Evolutionary conservation across 495 filamentous ascomycete species (phyloP).

Genomic region (Cercophora samala): DNA sequence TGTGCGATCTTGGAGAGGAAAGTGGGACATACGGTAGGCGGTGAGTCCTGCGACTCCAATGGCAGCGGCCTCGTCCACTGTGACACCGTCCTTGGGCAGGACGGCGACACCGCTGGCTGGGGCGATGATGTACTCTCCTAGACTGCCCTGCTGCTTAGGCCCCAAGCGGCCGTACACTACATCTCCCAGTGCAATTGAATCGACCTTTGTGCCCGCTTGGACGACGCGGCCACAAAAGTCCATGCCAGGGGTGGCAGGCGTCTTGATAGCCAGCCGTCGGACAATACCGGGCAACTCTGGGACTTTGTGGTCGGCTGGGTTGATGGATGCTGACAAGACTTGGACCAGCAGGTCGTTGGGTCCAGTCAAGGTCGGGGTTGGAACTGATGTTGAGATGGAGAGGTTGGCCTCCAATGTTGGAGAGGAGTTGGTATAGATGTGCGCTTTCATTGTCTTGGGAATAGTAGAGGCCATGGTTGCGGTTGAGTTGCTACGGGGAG

Average conservation of each 20-base stretch:
- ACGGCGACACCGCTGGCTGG: slow-evolving; percentile 28
- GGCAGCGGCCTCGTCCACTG: slow-evolving; percentile 48
- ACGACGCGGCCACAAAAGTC: slow-evolving; percentile 64
- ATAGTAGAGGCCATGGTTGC: slow-evolving; percentile 1
- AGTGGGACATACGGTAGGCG: slow-evolving; percentile 42
- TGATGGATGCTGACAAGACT: slow-evolving; percentile 55
- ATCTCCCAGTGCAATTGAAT: slow-evolving; percentile 46
- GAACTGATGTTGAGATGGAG: not conserved
- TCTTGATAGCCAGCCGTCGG: slow-evolving; percentile 38
- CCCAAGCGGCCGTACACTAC: slow-evolving; percentile 53
- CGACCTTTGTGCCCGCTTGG: slow-evolving; percentile 33
- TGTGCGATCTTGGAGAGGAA: not conserved
- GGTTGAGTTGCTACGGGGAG: not conserved
- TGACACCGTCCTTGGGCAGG: slow-evolving; percentile 53
- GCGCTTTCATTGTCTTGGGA: slow-evolving; percentile 9
- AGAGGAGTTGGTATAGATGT: not conserved
- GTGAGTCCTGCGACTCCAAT: slow-evolving; percentile 56
- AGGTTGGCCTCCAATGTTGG: not conserved
- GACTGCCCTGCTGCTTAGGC: slow-evolving; percentile 47
- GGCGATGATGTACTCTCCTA: slow-evolving; percentile 52
- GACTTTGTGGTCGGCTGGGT: slow-evolving; percentile 70
- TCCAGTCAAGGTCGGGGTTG: not conserved
- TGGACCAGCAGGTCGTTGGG: slow-evolving; percentile 49
- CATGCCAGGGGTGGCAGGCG: slow-evolving; percentile 55
- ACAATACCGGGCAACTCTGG: slow-evolving; percentile 50